Evolutionary conservation across 2,329 filamentous ascomycete species (phyloP), one percentile per base, ranked within the genome.

Genomic region (Trichoderma oligosporum): DNA sequence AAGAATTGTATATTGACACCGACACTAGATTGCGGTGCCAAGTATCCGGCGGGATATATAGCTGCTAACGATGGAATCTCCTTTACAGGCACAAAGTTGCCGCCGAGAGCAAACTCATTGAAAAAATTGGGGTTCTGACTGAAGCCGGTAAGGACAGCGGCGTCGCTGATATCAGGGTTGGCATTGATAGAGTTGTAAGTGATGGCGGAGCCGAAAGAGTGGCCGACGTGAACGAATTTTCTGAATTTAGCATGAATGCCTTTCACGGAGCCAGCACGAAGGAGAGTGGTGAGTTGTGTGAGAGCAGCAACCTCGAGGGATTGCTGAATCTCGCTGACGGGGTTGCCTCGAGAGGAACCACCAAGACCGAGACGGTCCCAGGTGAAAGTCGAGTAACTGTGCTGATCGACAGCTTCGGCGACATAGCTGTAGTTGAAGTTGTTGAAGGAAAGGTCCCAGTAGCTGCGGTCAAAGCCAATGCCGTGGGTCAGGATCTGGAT

Each of bases 351-450:
- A 4, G 78, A 78, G 1, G 82, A 85, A 57, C 74, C 71, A 38
- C 79, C 83, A 39, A 86, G 76, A 29, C 84, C 85, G 5, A 86
- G 77, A 16, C 84, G 82, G 68, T 88, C 84, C 69, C 79, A 85
- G 8, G 77, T 71, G 44, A 87, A 76, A 2, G 83, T 85, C 29
- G 78, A 81, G 72, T 82, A 86, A 38, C 80, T 80, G 36, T 78
- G 74, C 7, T 74, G 72, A 4, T 76, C 77, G 2, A 85, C 74
- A 2, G 84, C 84, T 11, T 70, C 69, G 45, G 80, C 73, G 25
- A 82, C 75, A 67, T 87, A 88, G 65, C 78, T 83, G 72, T 88
- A 86, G 66, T 84, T 82, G 73, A 76, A 79, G 63, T 78, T 72
- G 66, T 82, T 76, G 70, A 74, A 80, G 0, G 81, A 67, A 9